Percentiles rank a stretch among this genome's conserved stretches.
Conservation (phyloP, 2,329 filamentous ascomycete species). For the Torrubiella hemipterigena region DNA sequence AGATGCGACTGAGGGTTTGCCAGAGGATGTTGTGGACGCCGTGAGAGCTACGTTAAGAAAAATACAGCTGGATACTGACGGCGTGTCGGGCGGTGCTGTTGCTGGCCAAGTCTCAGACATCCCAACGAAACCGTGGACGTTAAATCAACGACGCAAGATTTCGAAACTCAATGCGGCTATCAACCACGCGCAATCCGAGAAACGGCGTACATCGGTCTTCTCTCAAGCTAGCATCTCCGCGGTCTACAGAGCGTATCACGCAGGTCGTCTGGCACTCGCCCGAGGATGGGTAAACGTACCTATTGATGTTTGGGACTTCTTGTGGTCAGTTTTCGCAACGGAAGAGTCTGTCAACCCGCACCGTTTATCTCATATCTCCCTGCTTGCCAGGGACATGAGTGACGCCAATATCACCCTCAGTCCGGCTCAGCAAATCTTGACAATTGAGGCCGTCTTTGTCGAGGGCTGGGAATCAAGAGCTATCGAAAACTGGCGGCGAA, state of each 20-base stretch:
- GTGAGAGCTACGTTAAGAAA: slow-evolving; percentile 13
- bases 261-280: slow-evolving; percentile 29
- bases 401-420: slow-evolving; percentile 42
- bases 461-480: slow-evolving; percentile 48
- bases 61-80: slow-evolving; percentile 11
- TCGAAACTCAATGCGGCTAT: slow-evolving; percentile 21
- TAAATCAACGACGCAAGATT: slow-evolving; percentile 25
- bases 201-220: slow-evolving; percentile 14
- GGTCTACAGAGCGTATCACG: slow-evolving; percentile 38
- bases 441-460: slow-evolving; percentile 56
- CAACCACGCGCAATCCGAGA: slow-evolving; percentile 14
- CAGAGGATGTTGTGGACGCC: slow-evolving; percentile 19
- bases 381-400: slow-evolving; percentile 54
- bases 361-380: slow-evolving; percentile 48
- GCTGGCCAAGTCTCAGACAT: slow-evolving; percentile 18
- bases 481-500: slow-evolving; percentile 50
- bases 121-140: slow-evolving; percentile 21
- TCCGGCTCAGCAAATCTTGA: slow-evolving; percentile 48
- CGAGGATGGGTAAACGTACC: slow-evolving; percentile 43
- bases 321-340: slow-evolving; percentile 53
- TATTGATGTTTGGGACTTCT: slow-evolving; percentile 44
- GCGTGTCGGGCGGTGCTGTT: slow-evolving; percentile 12
- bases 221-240: slow-evolving; percentile 23
- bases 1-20: slow-evolving; percentile 16
- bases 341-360: slow-evolving; percentile 37